phyloP scores from a whole-genome alignment of 441 rosid species.

The Rhodomyrtus psidioides region DNA sequence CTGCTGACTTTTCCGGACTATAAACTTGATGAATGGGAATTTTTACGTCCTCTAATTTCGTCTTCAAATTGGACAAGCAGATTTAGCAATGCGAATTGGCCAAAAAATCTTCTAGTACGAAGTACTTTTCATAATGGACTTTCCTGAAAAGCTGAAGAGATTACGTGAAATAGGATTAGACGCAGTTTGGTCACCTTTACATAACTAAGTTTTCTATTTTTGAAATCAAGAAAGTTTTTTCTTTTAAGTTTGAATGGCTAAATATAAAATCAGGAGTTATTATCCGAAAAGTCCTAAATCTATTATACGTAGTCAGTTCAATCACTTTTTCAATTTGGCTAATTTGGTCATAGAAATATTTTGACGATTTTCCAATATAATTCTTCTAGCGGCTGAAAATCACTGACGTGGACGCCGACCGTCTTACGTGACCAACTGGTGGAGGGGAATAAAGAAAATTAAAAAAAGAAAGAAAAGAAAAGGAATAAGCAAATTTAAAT shows the following conservation, averaged over 20 bases:
- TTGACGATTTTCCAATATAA: not conserved
- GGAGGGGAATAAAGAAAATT: too few relatives aligned
- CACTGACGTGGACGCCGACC: fast-evolving
- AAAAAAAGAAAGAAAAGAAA: too few relatives aligned
- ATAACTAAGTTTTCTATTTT: too few relatives aligned
- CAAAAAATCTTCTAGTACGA: not conserved
- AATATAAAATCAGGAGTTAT: not conserved
- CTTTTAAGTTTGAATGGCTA: too few relatives aligned
- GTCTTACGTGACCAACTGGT: too few relatives aligned
- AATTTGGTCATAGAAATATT: not conserved
- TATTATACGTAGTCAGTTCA: not conserved
- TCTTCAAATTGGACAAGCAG: not conserved
- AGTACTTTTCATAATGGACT: not conserved
- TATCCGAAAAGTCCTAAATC: not conserved
- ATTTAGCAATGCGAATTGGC: not conserved
- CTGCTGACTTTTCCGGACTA: not conserved
- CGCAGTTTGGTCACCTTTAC: too few relatives aligned
- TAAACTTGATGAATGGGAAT: not conserved
- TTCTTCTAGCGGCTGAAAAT: fast-evolving
- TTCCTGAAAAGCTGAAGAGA: not conserved
- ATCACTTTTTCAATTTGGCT: not conserved
- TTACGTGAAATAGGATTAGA: too few relatives aligned
- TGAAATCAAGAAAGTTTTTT: too few relatives aligned
- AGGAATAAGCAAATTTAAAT: too few relatives aligned
- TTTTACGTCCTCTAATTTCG: not conserved